Evolutionary conservation across 192 early-diverging fungal species (phyloP), one percentile per base, ranked within the genome.

Genomic region (Backusella westeae): DNA sequence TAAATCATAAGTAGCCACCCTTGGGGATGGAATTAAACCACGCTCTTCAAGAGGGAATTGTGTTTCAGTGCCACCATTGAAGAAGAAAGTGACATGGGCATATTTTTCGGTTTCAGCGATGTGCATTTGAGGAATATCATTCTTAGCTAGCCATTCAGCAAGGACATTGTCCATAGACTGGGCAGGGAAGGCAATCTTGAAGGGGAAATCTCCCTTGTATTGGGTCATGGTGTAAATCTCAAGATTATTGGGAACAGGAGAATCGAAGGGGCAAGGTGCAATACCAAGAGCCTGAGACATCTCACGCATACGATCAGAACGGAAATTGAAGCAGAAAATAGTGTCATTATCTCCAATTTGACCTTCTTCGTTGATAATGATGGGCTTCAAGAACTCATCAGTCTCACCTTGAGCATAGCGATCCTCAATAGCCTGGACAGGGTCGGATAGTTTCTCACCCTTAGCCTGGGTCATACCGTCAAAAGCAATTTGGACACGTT

Each of bases 1-100:
- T 75, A 96, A 82, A 85, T 99, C 97, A 84, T 99, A 99, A 19
- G 98, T 99, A n/a, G 96, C 95, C 2, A 99, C 98, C 80, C 92
- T 94, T 19, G 98, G 98, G 29, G 93, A 95, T 35, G 92, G 80
- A 75, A 99, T 89, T 83, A 99, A 79, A 72, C 92, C 93, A 53
- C 98, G 94, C 72, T 96, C 90, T 87, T 99, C 98, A 53, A 85
- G 81, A 41, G 83, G 71, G 84, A 95, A 99, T 82, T 97, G 95
- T 29, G 93, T 90, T 84, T 99, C 97, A n/a, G 91, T 89, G 26
- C 98, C 98, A 75, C 98, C 98, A 85, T 99, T 99, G 86, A 99
- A 99, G 92, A 99, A 99, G 90, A 99, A 99, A 65, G 98, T 99
- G 36, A 99, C 98, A 82, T 99, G 98, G 23, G 98, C 97, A 85